Base-by-base conservation (phyloP, 805 yeast genomes). In the Metschnikowia anglica region DNA sequence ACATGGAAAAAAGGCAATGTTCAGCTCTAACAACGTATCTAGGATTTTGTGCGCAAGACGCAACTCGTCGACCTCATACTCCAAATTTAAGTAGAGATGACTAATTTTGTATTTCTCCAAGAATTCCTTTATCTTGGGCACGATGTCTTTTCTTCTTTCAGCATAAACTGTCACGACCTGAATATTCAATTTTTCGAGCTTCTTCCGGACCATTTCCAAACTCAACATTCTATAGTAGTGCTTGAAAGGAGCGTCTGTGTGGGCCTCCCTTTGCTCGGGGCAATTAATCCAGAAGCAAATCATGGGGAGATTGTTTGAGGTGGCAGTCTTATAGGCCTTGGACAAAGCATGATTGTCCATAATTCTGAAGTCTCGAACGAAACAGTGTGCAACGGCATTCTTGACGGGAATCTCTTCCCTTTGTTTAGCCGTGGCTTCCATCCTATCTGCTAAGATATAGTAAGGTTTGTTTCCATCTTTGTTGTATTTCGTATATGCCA, bases 51-150 rank as follows among this genome's bases (percentile, higher is more conserved):
- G 47, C 30, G 59, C 59, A 17, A 67, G 53, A 15, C 68, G 56
- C 35, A 72, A 48, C 51, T 73, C 78, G 51, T 73, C 77, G 13
- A 69, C 68, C 54, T 72, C 78, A 47, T 72, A 72, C 55, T 68
- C 68, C 27, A 62, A 55, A 49, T 71, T 73, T 16, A 69, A 62
- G 34, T 52, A 65, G 12, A 73, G 49, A 34, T 62, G 59, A 9
- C 53, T 37, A 20, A 58, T 49, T 9, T 60, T 45, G 43, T 64
- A 44, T 23, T 55, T 44, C 27, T 54, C 33, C 39, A 60, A 49
- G 39, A 66, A 65, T 11, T 58, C 47, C 5, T 46, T 41, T 48
- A 61, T 37, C 31, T 50, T 43, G 2, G 60, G 37, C 2, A 53
- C 52, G 4, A 65, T 56, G 30, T 70, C 71, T 23, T 57, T 50